A percentile compares a stretch with the other conserved stretches of the same genome.
Conservation (phyloP, 257 asterid species). For the Solanum chaucha region DNA sequence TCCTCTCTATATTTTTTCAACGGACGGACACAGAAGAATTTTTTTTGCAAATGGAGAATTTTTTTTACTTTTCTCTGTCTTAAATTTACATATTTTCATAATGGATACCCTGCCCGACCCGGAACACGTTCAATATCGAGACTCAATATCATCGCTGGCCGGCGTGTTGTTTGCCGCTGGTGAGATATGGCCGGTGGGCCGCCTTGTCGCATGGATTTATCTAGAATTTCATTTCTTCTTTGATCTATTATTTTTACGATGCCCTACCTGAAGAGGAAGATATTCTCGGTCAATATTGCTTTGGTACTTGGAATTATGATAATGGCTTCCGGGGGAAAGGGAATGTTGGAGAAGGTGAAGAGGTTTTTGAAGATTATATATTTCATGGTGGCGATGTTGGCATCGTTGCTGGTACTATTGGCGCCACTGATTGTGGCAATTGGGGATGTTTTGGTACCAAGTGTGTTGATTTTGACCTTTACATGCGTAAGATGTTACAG, state of each 20-base stretch:
- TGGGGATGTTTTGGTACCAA: conserved; percentile 61
- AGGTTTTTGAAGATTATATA: conserved; percentile 65
- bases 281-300: neutral
- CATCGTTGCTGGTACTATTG: conserved; percentile 55
- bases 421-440: conserved; percentile 71
- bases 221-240: conserved; percentile 6
- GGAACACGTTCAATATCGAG: neutral
- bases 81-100: neutral
- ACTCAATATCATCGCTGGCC: neutral
- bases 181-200: conserved; percentile 38
- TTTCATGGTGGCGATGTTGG: conserved; percentile 71
- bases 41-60: neutral
- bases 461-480: conserved; percentile 57
- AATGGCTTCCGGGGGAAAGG: conserved; percentile 15
- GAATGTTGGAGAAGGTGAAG: conserved; percentile 68
- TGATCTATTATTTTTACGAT: conserved; percentile 11
- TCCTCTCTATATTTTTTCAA: neutral
- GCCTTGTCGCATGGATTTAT: neutral
- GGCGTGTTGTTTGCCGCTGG: neutral
- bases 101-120: neutral
- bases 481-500: conserved; percentile 62
- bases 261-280: conserved; percentile 1
- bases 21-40: neutral
- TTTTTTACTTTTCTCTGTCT: neutral
- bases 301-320: neutral